Conservation (phyloP, 768 basidiomycete species). For the Tephrocybe rancida region DNA sequence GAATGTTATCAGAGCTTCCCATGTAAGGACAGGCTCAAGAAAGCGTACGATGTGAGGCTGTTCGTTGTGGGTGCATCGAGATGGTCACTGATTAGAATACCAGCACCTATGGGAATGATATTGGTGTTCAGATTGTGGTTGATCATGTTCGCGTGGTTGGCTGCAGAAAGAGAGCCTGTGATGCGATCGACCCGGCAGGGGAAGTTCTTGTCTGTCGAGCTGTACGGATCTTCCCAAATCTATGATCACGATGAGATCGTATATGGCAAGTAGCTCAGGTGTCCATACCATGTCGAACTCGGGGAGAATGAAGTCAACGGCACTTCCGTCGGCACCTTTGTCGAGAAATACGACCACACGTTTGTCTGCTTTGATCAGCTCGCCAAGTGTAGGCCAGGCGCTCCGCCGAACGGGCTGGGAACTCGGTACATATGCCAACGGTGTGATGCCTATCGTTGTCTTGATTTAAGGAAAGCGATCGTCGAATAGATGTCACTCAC, state of each 20-base stretch:
- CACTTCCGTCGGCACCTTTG: slow-evolving; percentile 26
- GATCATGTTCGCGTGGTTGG: slow-evolving; percentile 42
- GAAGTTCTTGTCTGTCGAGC: slow-evolving; percentile 36
- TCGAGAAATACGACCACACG: slow-evolving; percentile 57
- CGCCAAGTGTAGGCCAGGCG: slow-evolving; percentile 67
- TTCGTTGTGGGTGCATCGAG: slow-evolving; percentile 29
- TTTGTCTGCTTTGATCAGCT: slow-evolving; percentile 57
- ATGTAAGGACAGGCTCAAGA: background rate
- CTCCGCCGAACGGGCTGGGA: slow-evolving; percentile 37
- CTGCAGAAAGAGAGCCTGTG: slow-evolving; percentile 31
- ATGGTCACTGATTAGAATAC: slow-evolving; percentile 30
- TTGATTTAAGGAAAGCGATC: background rate
- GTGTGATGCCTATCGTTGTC: slow-evolving; percentile 34
- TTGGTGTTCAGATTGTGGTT: slow-evolving; percentile 47
- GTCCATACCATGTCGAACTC: slow-evolving; percentile 37
- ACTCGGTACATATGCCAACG: slow-evolving; percentile 52
- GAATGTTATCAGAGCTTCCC: background rate
- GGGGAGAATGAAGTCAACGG: slow-evolving; percentile 38
- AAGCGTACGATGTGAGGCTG: slow-evolving; percentile 25
- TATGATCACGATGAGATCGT: no score
- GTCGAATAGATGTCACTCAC: slow-evolving; percentile 25
- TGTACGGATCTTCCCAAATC: slow-evolving; percentile 48
- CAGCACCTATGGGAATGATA: slow-evolving; percentile 24
- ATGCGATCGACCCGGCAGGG: slow-evolving; percentile 44
- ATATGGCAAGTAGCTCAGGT: no score